Evolutionary conservation across 495 filamentous ascomycete genomes (phyloP).

Genomic region (Penicillium roqueforti): DNA sequence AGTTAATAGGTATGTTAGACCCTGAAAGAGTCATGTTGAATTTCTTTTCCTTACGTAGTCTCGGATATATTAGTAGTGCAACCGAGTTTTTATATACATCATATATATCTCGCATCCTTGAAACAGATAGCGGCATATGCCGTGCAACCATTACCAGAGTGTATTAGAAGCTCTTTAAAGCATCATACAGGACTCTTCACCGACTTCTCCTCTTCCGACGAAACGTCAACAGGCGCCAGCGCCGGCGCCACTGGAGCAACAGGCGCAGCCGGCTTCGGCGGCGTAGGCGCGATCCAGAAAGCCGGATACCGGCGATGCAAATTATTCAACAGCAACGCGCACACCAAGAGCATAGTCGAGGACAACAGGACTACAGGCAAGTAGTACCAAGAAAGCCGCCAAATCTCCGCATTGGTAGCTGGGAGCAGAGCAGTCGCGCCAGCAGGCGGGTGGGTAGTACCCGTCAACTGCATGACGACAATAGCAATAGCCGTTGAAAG

Average conservation of each 20-base stretch:
- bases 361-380: constrained; percentile 60
- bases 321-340: constrained; percentile 69
- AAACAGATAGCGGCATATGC: background rate
- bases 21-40: background rate
- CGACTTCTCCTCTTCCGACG: constrained; percentile 5
- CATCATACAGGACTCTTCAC: constrained; percentile 12
- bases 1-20: background rate
- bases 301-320: constrained; percentile 64
- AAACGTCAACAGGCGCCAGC: background rate
- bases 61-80: background rate
- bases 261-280: constrained; percentile 5
- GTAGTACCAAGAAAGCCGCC: constrained; percentile 64
- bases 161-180: background rate
- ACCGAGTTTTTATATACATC: background rate
- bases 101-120: background rate
- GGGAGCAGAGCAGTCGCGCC: constrained; percentile 78
- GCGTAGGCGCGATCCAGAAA: constrained; percentile 54
- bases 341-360: constrained; percentile 54
- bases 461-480: constrained; percentile 66
- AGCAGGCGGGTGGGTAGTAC: constrained; percentile 76
- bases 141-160: background rate
- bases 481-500: constrained; percentile 61
- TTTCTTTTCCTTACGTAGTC: background rate
- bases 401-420: constrained; percentile 52
- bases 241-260: background rate